Percentiles rank a stretch among this genome's conserved stretches.
These are phyloP conservation scores for Triangularia verruculosa DNA, from an alignment of 2,329 filamentous ascomycete genomes.

Conservation along the genomic window DNA sequence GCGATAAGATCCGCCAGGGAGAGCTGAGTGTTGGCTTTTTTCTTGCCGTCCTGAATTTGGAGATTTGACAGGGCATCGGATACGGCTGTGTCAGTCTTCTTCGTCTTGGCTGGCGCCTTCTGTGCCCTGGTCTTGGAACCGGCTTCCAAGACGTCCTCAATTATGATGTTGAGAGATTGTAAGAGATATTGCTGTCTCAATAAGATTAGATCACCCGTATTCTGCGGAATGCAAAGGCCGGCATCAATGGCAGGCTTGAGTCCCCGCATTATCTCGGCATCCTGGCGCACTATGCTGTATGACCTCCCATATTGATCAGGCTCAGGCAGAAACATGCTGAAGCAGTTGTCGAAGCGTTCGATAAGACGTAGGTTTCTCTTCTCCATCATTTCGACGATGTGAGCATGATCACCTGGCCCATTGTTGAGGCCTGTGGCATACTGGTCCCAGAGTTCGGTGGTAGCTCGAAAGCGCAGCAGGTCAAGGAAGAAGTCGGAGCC, in stretches of 20 bases:
- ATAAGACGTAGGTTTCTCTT: neutral
- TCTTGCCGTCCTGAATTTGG: slow-evolving; percentile 22
- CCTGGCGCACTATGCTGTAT: slow-evolving; percentile 24
- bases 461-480: neutral
- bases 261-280: slow-evolving; percentile 24
- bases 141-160: slow-evolving; percentile 42
- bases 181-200: slow-evolving; percentile 38
- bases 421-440: neutral
- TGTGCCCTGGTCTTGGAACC: slow-evolving; percentile 33
- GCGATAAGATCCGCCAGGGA: slow-evolving; percentile 33
- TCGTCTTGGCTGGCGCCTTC: slow-evolving; percentile 32
- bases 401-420: neutral
- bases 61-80: slow-evolving; percentile 35
- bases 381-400: too few species aligned
- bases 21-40: slow-evolving; percentile 28
- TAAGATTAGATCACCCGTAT: slow-evolving; percentile 38
- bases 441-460: neutral
- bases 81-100: slow-evolving; percentile 30
- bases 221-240: slow-evolving; percentile 30
- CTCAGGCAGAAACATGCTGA: neutral
- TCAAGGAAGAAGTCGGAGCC: neutral
- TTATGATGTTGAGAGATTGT: slow-evolving; percentile 39
- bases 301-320: slow-evolving; percentile 36
- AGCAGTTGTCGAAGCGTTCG: neutral
- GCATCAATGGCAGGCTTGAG: slow-evolving; percentile 27